Conservation (phyloP, 129 eudicot species). For the Ambrosia trifida region DNA sequence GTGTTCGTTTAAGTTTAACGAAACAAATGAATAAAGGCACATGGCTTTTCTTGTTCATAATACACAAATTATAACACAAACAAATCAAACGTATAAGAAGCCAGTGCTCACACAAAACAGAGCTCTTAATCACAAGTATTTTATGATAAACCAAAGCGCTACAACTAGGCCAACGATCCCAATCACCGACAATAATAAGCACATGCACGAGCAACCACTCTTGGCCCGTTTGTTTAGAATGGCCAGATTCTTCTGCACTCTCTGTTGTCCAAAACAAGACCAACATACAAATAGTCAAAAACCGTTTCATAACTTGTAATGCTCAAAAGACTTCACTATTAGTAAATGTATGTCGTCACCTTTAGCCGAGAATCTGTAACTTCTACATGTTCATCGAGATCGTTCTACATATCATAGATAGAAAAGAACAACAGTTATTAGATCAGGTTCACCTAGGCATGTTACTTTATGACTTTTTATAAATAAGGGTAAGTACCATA, state of each 20-base stretch:
- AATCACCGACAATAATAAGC: conserved; percentile 57
- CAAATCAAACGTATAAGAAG: conserved; percentile 26
- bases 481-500: background rate
- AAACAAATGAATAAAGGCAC: too few relatives aligned
- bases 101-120: conserved; percentile 21
- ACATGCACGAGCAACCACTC: conserved; percentile 81
- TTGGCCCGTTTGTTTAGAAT: conserved; percentile 71
- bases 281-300: conserved; percentile 7
- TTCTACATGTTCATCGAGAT: conserved; percentile 81
- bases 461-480: conserved; percentile 11
- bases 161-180: conserved; percentile 53
- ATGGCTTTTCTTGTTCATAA: too few relatives aligned
- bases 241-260: conserved; percentile 70
- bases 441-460: background rate
- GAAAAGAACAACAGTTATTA: conserved; percentile 9
- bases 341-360: conserved; percentile 42
- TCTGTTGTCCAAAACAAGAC: conserved; percentile 39
- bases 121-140: conserved; percentile 46
- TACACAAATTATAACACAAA: conserved; percentile 35
- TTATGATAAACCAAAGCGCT: conserved; percentile 55
- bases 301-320: background rate
- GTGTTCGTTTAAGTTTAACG: too few relatives aligned
- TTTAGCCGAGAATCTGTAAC: conserved; percentile 79
- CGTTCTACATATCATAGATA: conserved; percentile 57
- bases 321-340: background rate